Percentiles rank a stretch among this genome's conserved stretches.
Evolutionary conservation across 108 stramenopile species (phyloP).

Genomic region (Chaetoceros tenuissimus): DNA sequence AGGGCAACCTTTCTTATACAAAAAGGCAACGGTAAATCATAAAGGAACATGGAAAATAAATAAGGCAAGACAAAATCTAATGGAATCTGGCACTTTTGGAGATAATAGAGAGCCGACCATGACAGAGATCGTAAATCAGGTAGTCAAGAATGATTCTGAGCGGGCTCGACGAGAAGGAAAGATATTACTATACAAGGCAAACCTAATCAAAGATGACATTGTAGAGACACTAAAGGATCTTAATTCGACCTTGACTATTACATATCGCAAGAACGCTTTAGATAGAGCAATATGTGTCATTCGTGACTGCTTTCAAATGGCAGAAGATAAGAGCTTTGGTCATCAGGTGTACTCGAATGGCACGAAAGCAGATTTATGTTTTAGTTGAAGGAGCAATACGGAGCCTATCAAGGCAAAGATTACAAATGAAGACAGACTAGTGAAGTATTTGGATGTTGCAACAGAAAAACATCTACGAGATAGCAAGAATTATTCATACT

Average conservation of each 20-base stretch:
- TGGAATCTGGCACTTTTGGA: not conserved
- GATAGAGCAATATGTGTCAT: not conserved
- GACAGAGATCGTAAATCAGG: not conserved
- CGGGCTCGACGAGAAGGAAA: not conserved
- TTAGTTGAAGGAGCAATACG: not conserved
- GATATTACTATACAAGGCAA: not conserved
- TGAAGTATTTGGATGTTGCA: not conserved
- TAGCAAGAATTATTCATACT: too few species aligned
- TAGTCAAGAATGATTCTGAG: not conserved
- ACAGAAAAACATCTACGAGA: too few species aligned
- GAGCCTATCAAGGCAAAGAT: not conserved
- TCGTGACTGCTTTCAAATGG: not conserved
- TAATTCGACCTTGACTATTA: not conserved
- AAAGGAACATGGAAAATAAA: not conserved
- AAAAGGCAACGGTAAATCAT: not conserved
- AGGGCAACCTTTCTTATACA: not conserved
- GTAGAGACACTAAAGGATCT: not conserved
- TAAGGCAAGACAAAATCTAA: not conserved
- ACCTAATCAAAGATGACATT: not conserved
- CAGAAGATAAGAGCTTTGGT: not conserved
- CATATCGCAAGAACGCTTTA: not conserved
- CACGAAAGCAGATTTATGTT: not conserved
- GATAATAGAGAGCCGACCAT: not conserved
- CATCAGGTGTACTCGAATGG: not conserved
- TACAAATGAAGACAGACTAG: not conserved